phyloP scores from a whole-genome alignment of 1,284 basidiomycete genomes.

The Microstroma glucosiphilum region DNA sequence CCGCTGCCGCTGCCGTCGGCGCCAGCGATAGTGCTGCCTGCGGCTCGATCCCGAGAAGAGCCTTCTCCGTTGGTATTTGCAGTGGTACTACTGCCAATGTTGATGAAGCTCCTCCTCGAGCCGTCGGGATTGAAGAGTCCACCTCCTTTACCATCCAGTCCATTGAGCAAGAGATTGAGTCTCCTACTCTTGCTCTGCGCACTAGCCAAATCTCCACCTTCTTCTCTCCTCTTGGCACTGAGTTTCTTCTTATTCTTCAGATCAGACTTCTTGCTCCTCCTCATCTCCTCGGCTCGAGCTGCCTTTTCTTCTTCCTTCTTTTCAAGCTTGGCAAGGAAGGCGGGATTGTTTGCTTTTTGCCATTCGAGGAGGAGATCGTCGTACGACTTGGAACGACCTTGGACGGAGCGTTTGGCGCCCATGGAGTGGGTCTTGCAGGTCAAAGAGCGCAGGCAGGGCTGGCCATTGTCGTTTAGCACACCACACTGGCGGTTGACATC shows the following conservation, averaged over 20 bases:
- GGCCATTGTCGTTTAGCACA: slow-evolving; percentile 90
- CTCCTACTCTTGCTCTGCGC: neutral
- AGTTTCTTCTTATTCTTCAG: neutral
- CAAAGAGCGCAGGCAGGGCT: slow-evolving; percentile 89
- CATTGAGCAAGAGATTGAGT: no score
- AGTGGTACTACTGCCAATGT: no score
- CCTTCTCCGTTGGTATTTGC: no score
- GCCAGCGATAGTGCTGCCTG: no score
- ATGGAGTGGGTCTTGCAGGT: slow-evolving; percentile 98
- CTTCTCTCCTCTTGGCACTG: neutral
- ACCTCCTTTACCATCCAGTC: no score
- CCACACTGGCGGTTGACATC: slow-evolving; percentile 92
- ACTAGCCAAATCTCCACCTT: slow-evolving; percentile 4
- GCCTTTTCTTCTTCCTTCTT: slow-evolving; percentile 54
- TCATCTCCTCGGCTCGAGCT: neutral
- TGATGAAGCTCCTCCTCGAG: no score
- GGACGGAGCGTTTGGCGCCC: slow-evolving; percentile 88
- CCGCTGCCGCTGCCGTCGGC: no score
- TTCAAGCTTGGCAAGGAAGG: slow-evolving; percentile 78
- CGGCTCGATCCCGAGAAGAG: no score
- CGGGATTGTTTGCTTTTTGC: slow-evolving; percentile 85
- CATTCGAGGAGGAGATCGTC: slow-evolving; percentile 76
- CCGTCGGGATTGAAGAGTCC: no score
- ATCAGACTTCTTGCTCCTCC: neutral
- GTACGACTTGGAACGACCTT: slow-evolving; percentile 75